phyloP scores from a whole-genome alignment of 164 flowering plant genomes.

The Litsea cubeba region DNA sequence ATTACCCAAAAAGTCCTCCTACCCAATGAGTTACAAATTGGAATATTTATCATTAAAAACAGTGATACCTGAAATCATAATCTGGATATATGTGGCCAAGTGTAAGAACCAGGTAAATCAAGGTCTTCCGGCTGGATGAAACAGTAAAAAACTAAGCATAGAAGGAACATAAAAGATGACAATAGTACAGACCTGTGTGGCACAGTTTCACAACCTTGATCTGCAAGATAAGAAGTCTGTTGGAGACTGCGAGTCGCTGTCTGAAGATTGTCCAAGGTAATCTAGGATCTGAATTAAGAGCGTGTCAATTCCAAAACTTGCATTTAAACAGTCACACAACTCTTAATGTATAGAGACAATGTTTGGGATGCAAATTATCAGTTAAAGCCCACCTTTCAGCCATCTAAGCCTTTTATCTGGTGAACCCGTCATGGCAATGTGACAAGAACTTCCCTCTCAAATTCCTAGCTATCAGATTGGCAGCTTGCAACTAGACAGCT shows the following conservation, averaged over 20 bases:
- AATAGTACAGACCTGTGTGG: background rate
- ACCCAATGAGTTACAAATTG: slow-evolving; percentile 1
- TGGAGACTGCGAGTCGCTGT: slow-evolving; percentile 70
- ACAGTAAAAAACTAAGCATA: slow-evolving; percentile 9
- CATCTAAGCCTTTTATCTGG: background rate
- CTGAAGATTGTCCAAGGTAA: slow-evolving; percentile 79
- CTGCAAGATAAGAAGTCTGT: slow-evolving; percentile 53
- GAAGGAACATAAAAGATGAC: background rate
- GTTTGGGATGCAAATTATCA: background rate
- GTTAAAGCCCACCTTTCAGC: background rate
- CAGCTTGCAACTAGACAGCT: background rate
- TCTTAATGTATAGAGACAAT: background rate
- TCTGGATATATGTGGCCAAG: slow-evolving; percentile 94
- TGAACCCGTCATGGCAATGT: no score
- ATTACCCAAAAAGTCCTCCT: slow-evolving; percentile 93
- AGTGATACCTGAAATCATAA: slow-evolving; percentile 93
- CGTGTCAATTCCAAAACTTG: slow-evolving; percentile 4
- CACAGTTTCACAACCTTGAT: slow-evolving; percentile 53
- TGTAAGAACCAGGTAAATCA: slow-evolving; percentile 83
- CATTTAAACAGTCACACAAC: background rate
- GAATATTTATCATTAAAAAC: slow-evolving; percentile 11
- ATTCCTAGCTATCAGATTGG: background rate
- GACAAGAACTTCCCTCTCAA: no score
- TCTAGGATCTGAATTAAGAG: slow-evolving; percentile 59
- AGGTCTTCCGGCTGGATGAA: slow-evolving; percentile 78